phyloP scores from a whole-genome alignment of 192 early-diverging fungal genomes.

The Mortierella claussenii region DNA sequence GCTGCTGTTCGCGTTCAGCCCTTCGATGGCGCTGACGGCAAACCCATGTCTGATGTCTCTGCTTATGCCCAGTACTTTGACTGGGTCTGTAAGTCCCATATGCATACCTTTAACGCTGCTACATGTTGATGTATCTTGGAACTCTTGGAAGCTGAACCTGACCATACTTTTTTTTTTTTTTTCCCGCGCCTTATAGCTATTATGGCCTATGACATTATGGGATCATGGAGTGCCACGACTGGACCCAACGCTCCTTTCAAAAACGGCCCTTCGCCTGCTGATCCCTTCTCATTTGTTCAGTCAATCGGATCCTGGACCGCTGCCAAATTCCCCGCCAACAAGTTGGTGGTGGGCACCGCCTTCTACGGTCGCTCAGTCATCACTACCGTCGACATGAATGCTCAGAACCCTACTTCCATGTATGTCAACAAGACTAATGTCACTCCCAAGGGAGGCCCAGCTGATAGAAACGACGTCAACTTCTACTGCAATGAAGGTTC shows the following conservation, averaged over 20 bases:
- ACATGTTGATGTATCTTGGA: too few relatives aligned
- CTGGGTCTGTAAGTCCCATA: conserved; percentile 70
- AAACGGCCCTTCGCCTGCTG: conserved; percentile 30
- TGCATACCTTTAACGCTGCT: conserved; percentile 46
- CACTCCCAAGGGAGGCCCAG: conserved; percentile 62
- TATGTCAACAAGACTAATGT: conserved; percentile 52
- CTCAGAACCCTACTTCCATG: conserved; percentile 19
- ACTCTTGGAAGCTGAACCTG: too few relatives aligned
- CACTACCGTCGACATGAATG: conserved; percentile 26
- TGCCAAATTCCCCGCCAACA: conserved; percentile 65
- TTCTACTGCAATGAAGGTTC: conserved; percentile 60
- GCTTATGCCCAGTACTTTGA: conserved; percentile 68
- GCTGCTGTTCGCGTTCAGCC: conserved; percentile 73
- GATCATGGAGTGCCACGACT: conserved; percentile 43
- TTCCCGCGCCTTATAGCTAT: conserved; percentile 45
- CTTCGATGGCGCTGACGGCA: conserved; percentile 68
- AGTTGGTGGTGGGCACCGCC: conserved; percentile 69
- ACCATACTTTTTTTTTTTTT: too few relatives aligned
- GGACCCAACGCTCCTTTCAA: conserved; percentile 65
- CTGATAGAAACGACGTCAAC: conserved; percentile 65
- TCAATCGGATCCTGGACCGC: conserved; percentile 64
- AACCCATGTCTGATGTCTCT: conserved; percentile 65
- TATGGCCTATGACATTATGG: conserved; percentile 54
- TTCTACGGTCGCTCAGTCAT: conserved; percentile 70
- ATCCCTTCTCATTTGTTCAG: conserved; percentile 57